Evolutionary conservation across 345 rosid species (phyloP).

Genomic region (Brassica nigra): DNA sequence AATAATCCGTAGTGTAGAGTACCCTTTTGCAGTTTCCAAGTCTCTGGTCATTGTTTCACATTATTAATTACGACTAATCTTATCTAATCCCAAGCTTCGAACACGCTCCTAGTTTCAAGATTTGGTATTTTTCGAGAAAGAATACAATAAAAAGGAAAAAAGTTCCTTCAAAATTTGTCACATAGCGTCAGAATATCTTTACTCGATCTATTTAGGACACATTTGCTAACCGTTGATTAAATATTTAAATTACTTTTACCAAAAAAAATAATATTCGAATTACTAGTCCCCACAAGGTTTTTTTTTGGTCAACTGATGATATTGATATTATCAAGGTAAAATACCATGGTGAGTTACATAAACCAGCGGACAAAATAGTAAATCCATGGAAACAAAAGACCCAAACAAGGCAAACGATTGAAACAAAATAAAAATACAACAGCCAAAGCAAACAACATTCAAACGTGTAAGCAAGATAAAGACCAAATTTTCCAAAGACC

Average conservation of each 20-base stretch:
- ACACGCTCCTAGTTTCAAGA: constrained; percentile 39
- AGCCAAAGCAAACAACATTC: too few species aligned
- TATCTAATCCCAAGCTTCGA: constrained; percentile 35
- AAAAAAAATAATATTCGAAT: too few species aligned
- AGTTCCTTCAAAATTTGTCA: constrained; percentile 6
- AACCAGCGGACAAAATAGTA: too few species aligned
- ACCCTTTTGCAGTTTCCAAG: constrained; percentile 37
- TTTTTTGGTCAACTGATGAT: too few species aligned
- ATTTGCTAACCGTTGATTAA: background rate
- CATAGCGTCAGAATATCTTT: constrained; percentile 16
- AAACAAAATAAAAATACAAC: too few species aligned
- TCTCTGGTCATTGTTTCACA: constrained; percentile 33
- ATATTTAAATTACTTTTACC: background rate
- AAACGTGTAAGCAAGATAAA: too few species aligned
- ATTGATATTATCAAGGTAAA: too few species aligned
- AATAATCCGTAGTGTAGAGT: constrained; percentile 9
- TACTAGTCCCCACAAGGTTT: too few species aligned
- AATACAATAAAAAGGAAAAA: background rate
- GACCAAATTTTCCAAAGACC: too few species aligned
- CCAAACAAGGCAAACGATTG: too few species aligned
- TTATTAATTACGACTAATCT: constrained; percentile 23
- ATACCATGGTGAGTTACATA: too few species aligned
- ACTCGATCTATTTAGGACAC: background rate
- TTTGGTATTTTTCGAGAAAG: constrained; percentile 33
- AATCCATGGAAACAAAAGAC: too few species aligned